Base-by-base conservation (phyloP, 345 rosid species). In the Kandelia obovata region DNA sequence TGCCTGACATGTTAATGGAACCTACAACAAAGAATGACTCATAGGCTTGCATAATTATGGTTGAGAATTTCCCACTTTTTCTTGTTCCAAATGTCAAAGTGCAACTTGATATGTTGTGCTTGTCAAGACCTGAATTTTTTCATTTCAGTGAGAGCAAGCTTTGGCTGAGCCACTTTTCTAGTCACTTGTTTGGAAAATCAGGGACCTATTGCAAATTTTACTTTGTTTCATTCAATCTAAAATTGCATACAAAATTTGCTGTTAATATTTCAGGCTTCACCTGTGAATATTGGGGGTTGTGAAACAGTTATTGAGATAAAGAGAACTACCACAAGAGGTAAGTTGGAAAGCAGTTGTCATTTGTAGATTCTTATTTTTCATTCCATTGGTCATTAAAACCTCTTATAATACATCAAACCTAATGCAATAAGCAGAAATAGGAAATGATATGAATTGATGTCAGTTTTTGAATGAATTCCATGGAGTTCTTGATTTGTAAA, bases 251-350 rank as follows among this genome's bases (percentile, higher is more conserved):
- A 30, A 6, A 25, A 49, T 55, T 64, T 59, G n/a, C 23, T 55
- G 5, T 58, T 65, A 32, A 31, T 62, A 37, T 67, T 66, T 43
- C 72, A 74, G 77, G 77, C 77, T 39, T 67, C 77, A 47, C 77
- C 77, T n/a, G 25, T 74, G 28, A 28, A 21, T 5, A 55, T 74
- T 68, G 69, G 68, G n/a, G 72, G 77, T 30, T 23, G 37, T 32
- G 59, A 57, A 55, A 28, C 58, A 21, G 64, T 74, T 62, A 34
- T 74, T 56, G 72, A 68, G 77, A 62, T 68, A 5, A 74, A 74
- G 59, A 67, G 64, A 56, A 55, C 72, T 13, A 28, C 68, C 10
- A 55, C 68, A 30, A 69, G 64, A 68, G 72, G 77, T 74, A 74
- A 47, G 28, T 27, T 21, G 51, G 57, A 13, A 21, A 37, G 10